Conservation (phyloP, 2,329 filamentous ascomycete genomes). For the Zalaria obscura region DNA sequence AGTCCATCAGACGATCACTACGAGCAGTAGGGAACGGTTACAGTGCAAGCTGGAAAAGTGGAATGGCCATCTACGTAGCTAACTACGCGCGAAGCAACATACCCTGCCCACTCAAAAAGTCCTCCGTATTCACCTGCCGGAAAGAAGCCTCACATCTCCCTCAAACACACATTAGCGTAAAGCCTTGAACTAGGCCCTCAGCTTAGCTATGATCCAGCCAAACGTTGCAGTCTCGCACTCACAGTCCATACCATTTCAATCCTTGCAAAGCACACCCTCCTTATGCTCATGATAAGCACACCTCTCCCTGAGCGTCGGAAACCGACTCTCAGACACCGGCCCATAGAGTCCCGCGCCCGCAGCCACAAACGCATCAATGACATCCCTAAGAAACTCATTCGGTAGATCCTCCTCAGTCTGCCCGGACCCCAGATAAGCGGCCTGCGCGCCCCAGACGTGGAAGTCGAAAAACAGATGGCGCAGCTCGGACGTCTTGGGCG, state of each 20-base stretch:
- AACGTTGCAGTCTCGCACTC: not conserved
- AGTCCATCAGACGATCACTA: no score
- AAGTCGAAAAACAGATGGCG: slow-evolving; percentile 5
- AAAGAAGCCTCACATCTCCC: no score
- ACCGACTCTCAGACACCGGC: not conserved
- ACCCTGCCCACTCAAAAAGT: no score
- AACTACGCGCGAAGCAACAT: no score
- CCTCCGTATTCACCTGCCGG: no score
- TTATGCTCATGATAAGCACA: slow-evolving; percentile 3
- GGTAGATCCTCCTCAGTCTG: not conserved
- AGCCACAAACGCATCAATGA: not conserved
- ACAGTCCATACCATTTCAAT: not conserved
- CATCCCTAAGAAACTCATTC: slow-evolving; percentile 3
- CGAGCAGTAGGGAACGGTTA: no score
- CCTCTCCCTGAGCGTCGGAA: not conserved
- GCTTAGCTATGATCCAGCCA: not conserved
- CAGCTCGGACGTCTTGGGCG: not conserved
- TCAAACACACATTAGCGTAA: no score
- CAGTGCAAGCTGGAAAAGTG: no score
- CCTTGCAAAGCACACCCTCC: not conserved
- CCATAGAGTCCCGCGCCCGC: not conserved
- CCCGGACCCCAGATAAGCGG: not conserved
- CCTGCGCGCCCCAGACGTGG: slow-evolving; percentile 2
- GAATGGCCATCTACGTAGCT: no score
- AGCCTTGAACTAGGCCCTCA: not conserved